Base-by-base conservation (phyloP, 768 basidiomycete genomes). In the Mycena leptocephala region DNA sequence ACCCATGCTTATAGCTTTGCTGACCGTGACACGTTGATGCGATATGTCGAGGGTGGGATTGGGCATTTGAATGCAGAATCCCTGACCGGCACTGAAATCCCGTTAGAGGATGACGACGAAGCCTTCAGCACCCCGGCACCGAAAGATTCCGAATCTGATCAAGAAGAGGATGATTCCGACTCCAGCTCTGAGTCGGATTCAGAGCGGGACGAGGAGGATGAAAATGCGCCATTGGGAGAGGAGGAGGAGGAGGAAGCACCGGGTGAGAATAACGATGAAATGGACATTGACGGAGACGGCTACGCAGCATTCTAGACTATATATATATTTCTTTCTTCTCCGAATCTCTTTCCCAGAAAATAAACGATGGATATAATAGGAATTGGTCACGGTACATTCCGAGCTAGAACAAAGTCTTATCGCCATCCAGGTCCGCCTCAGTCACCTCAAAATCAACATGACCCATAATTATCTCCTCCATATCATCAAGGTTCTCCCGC, bases 1-100 rank as follows among this genome's bases (percentile, higher is more conserved):
- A 7, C 18, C 3, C 2, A 9, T 16, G 10, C 46, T 61, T 20
- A 65, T 33, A 72, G 71, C 28, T 72, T 72, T 11, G 71, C 55
- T 7, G 71, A 72, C 20, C 69, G 69, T 26, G 69, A 70, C 16
- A 70, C 61, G 69, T 10, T 70, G 18, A 70, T 70, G 69, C 55
- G 69, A 1, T 70, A 46, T 10, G 28, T 61, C 5, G 69, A 58
- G 8, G 58, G 58, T 10, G 69, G 69, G 7, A 26, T 70, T 11
- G 69, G 69, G 11, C 69, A 70, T 20, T 2, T 22, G 20, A 28
- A 56, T 20, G 37, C 43, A 35, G 67, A 58, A 7, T 7, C 51
- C 5, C 39, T 63, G 16, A 33, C 65, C 3, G 46, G 46, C 26
- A 53, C 63, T 30, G 63, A 46, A 5, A 46, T 46, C 14, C n/a